phyloP scores from a whole-genome alignment of 2,329 filamentous ascomycete genomes.

The Exophiala bonariae region DNA sequence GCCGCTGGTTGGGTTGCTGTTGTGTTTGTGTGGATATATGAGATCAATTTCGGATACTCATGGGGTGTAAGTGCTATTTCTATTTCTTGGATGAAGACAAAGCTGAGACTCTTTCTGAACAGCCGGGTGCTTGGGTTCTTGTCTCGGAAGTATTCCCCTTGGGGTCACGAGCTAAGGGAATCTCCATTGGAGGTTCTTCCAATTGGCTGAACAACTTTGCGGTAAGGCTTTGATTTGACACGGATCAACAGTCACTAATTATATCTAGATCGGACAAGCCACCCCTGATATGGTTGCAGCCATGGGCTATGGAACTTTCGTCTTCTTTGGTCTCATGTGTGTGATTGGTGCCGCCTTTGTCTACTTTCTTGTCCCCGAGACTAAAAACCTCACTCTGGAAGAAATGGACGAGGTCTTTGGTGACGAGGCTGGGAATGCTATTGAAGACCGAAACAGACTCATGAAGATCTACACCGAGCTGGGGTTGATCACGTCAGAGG shows the following conservation, averaged over 20 bases:
- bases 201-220: constrained; percentile 48
- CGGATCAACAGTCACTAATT: not conserved
- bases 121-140: constrained; percentile 64
- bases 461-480: constrained; percentile 70
- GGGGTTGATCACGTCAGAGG: constrained; percentile 46
- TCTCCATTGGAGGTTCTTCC: constrained; percentile 64
- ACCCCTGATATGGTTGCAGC: constrained; percentile 60
- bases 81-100: too few relatives aligned
- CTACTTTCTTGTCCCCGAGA: constrained; percentile 34
- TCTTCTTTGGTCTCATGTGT: constrained; percentile 67
- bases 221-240: not conserved
- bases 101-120: too few relatives aligned
- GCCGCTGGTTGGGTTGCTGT: constrained; percentile 70
- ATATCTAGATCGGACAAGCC: not conserved
- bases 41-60: constrained; percentile 71
- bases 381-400: constrained; percentile 31
- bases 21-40: constrained; percentile 63
- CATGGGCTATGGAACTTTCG: constrained; percentile 71
- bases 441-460: constrained; percentile 68
- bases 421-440: constrained; percentile 59
- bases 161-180: constrained; percentile 67
- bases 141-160: constrained; percentile 74
- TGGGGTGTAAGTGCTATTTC: constrained; percentile 48
- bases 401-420: constrained; percentile 38
- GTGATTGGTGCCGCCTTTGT: constrained; percentile 28